Base-by-base conservation (phyloP, 2,329 filamentous ascomycete genomes). In the Sclerotinia sclerotiorum region DNA sequence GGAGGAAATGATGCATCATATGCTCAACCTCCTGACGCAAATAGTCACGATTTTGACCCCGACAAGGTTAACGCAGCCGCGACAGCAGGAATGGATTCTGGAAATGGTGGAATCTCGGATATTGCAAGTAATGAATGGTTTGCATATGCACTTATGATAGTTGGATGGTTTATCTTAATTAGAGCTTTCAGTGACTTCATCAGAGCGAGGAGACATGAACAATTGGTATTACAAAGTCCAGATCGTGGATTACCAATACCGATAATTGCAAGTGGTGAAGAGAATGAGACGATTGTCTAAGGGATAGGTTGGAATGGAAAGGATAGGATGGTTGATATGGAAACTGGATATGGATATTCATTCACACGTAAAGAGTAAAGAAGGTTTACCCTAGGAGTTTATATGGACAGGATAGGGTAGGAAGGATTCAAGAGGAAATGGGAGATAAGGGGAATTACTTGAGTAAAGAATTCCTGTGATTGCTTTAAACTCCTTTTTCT, bases 111-210 rank as follows among this genome's bases (percentile, higher is more conserved):
- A 17, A 77, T 84, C 13, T 80, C 82, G 8, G 85, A 87, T 48
- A 87, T 97, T 54, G 87, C 85, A 7, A 90, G 89, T 64, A 90
- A 86, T 72, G 94, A 98, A 77, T 97, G 92, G 92, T 83, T 97
- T 71, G 92, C 93, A 15, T 99, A 98, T 76, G 83, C 91, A 21
- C 81, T 99, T 60, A 99, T 99, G 95, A 92, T 99, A 77, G 90
- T 97, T 1, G 95, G 95, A 6, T 99, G 95, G 95, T 98, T 98
- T 77, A 93, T 99, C 71, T 83, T 99, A 71, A 98, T 99, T 77
- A 88, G 94, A 79, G 90, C 93, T n/a, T 88, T 97, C 24, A 93
- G 90, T 74, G 94, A 98, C 78, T 99, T 95, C 78, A 81, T 98
- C 71, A 87, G 89, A 73, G 95, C 93, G 49, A 86, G 94, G 77